Evolutionary conservation across 2,329 filamentous ascomycete genomes (phyloP).

Genomic region (Emmonsiellopsis sp.): DNA sequence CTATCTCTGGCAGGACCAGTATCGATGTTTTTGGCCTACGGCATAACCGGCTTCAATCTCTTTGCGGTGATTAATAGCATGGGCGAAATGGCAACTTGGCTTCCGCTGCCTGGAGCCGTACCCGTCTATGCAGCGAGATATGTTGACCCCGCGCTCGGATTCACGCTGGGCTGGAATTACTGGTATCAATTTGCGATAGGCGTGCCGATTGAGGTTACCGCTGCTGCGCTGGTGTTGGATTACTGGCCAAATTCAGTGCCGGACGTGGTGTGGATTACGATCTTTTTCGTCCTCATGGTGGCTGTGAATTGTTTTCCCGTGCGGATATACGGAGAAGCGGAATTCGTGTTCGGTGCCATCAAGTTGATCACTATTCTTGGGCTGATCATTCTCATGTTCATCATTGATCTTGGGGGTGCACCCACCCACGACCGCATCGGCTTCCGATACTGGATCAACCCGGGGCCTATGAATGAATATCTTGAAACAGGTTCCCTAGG

Average conservation of each 20-base stretch:
- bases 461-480: conserved; percentile 37
- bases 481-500: conserved; percentile 31
- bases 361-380: conserved; percentile 44
- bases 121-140: conserved; percentile 40
- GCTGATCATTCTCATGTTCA: conserved; percentile 42
- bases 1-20: conserved; percentile 26
- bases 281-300: conserved; percentile 16
- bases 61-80: conserved; percentile 38
- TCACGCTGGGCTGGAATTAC: conserved; percentile 45
- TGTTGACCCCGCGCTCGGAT: conserved; percentile 27
- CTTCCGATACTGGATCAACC: conserved; percentile 42
- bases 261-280: conserved; percentile 16
- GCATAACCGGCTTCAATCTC: conserved; percentile 37
- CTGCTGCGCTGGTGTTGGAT: conserved; percentile 39
- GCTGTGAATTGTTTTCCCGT: conserved; percentile 15
- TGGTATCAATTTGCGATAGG: conserved; percentile 45
- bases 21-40: conserved; percentile 25
- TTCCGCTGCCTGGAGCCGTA: conserved; percentile 39
- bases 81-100: conserved; percentile 33
- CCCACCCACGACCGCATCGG: conserved; percentile 37
- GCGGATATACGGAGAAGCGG: conserved; percentile 15
- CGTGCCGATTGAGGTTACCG: conserved; percentile 42
- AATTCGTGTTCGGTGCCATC: conserved; percentile 42
- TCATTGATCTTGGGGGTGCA: conserved; percentile 41
- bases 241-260: conserved; percentile 24